These are phyloP conservation scores for Bipolaris oryzae DNA, from an alignment of 2,329 filamentous ascomycete genomes.

Conservation along the genomic window DNA sequence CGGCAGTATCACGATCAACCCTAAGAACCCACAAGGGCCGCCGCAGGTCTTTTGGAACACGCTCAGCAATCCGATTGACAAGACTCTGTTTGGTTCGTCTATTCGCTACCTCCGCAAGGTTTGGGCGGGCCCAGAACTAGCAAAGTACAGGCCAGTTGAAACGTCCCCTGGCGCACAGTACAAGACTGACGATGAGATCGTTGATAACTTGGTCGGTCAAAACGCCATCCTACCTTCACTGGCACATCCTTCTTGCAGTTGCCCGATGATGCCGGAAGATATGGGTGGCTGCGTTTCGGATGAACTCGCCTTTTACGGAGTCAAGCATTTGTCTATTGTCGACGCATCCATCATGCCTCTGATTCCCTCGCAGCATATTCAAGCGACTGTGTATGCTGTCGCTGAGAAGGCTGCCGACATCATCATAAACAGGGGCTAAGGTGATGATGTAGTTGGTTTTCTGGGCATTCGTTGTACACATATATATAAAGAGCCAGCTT, in stretches of 20 bases:
- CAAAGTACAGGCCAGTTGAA: slow-evolving; percentile 29
- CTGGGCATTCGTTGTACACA: too few species aligned
- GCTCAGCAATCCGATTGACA: slow-evolving; percentile 39
- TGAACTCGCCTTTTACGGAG: slow-evolving; percentile 39
- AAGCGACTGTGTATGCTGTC: slow-evolving; percentile 43
- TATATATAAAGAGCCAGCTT: not conserved
- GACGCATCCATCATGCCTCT: slow-evolving; percentile 44
- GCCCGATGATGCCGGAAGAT: slow-evolving; percentile 44
- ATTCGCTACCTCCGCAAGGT: slow-evolving; percentile 44
- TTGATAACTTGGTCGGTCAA: slow-evolving; percentile 24
- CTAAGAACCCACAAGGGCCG: slow-evolving; percentile 34
- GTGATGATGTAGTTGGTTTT: too few species aligned
- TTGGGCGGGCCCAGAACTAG: slow-evolving; percentile 36
- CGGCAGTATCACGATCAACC: slow-evolving; percentile 40
- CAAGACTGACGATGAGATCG: slow-evolving; percentile 34
- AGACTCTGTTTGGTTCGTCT: slow-evolving; percentile 41
- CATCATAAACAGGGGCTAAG: slow-evolving; percentile 30
- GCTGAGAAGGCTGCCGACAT: slow-evolving; percentile 44
- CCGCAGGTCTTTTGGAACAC: slow-evolving; percentile 38
- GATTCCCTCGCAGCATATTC: slow-evolving; percentile 40
- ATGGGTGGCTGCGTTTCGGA: slow-evolving; percentile 38
- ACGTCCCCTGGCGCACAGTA: slow-evolving; percentile 35
- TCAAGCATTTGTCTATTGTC: slow-evolving; percentile 34
- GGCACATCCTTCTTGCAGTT: slow-evolving; percentile 35
- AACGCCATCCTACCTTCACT: slow-evolving; percentile 31